These are phyloP conservation scores for Lignosus rhinocerotis DNA, from an alignment of 1,284 basidiomycete species.

Conservation along the genomic window DNA sequence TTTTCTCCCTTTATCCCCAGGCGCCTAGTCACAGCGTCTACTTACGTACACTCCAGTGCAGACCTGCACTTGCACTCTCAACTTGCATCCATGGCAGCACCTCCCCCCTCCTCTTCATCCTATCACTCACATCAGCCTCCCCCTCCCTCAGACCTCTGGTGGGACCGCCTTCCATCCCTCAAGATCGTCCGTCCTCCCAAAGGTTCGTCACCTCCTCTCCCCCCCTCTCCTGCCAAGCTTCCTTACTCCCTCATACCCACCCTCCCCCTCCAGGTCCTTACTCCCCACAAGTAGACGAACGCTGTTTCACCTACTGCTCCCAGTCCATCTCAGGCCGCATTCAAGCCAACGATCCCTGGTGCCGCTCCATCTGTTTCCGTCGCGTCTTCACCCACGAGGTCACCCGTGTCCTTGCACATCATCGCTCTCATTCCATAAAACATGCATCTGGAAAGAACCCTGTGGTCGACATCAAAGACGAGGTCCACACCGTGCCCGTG, in stretches of 20 bases:
- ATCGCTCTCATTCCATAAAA: slow-evolving; percentile 20
- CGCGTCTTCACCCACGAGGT: slow-evolving; percentile 75
- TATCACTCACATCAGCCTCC: slow-evolving; percentile 15
- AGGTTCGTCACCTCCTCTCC: slow-evolving; percentile 3
- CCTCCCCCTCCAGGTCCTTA: slow-evolving; percentile 44
- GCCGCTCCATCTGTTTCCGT: slow-evolving; percentile 69
- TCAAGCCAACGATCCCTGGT: slow-evolving; percentile 55
- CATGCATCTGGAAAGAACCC: slow-evolving; percentile 12
- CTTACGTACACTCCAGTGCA: too few species aligned
- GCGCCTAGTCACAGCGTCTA: too few species aligned
- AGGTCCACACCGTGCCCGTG: slow-evolving; percentile 38
- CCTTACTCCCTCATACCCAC: not conserved
- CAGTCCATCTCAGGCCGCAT: slow-evolving; percentile 63
- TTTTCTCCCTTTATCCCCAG: too few species aligned
- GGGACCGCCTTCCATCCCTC: slow-evolving; percentile 29
- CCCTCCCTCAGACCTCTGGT: slow-evolving; percentile 23
- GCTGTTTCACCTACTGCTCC: slow-evolving; percentile 72
- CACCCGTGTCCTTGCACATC: slow-evolving; percentile 48
- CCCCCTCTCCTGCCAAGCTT: too few species aligned
- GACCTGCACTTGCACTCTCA: not conserved
- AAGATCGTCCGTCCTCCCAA: slow-evolving; percentile 31
- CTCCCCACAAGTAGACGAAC: slow-evolving; percentile 65
- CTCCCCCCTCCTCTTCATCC: slow-evolving; percentile 6
- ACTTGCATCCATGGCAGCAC: not conserved
- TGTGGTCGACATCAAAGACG: slow-evolving; percentile 7